phyloP scores from a whole-genome alignment of 768 basidiomycete genomes.

The Coprinopsis strossmayeri region DNA sequence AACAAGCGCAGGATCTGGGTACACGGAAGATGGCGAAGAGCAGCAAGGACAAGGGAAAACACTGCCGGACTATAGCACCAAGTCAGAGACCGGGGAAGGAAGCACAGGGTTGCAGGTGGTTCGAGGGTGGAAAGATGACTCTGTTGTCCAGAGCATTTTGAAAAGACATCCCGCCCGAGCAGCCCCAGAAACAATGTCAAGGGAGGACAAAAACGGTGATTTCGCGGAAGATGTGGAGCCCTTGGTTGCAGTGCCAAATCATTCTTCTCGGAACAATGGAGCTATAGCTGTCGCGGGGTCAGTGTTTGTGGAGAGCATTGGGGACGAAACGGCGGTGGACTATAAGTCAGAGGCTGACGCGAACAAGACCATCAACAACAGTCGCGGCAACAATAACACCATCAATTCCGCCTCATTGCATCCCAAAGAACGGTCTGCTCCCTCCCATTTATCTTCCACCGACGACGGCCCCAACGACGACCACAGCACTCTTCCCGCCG shows the following conservation, averaged over 20 bases:
- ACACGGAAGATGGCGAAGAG: not conserved
- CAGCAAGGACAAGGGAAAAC: not conserved
- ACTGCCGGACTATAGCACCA: not conserved
- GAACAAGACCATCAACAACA: not conserved
- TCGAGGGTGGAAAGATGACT: not conserved
- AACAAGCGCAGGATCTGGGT: not conserved
- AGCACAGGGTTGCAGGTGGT: not conserved
- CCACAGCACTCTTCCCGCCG: no score
- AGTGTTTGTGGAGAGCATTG: not conserved
- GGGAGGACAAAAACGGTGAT: not conserved
- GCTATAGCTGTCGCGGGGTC: not conserved
- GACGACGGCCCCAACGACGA: not conserved
- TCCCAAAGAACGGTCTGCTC: not conserved
- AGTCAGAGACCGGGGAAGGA: not conserved
- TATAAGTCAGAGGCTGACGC: not conserved
- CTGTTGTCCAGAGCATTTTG: not conserved
- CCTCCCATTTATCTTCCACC: not conserved
- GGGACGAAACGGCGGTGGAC: no score
- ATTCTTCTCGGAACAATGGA: not conserved
- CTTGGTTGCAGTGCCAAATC: not conserved
- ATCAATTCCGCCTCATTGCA: conserved; percentile 1
- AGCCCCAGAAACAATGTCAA: no score
- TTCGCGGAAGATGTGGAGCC: not conserved
- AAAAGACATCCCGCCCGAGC: no score
- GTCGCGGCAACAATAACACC: not conserved